Conservation (phyloP, 2,329 filamentous ascomycete genomes). For the Penicillium sclerotiorum region DNA sequence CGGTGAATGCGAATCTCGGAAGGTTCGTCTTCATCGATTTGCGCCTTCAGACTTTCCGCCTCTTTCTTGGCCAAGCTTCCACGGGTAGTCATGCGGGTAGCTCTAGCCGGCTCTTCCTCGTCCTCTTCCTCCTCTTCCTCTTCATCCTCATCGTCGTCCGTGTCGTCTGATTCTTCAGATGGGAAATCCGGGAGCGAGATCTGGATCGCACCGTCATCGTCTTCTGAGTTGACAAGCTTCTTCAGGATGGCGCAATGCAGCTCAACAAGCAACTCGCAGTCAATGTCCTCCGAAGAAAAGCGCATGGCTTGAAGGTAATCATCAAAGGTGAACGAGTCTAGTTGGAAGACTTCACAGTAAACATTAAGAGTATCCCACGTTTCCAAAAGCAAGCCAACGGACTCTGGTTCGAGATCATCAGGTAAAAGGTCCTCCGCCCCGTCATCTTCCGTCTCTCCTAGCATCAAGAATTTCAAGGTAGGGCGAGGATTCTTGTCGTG, state of each 20-base stretch:
- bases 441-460: constrained; percentile 59
- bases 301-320: constrained; percentile 89
- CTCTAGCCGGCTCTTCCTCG: constrained; percentile 67
- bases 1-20: constrained; percentile 44
- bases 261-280: constrained; percentile 85
- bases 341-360: constrained; percentile 90
- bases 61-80: constrained; percentile 84
- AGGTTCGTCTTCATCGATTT: constrained; percentile 56
- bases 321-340: constrained; percentile 97
- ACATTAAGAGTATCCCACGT: constrained; percentile 97
- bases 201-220: constrained; percentile 73
- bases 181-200: constrained; percentile 76
- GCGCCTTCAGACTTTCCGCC: constrained; percentile 67
- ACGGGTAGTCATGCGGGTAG: constrained; percentile 75
- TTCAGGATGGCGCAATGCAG: constrained; percentile 91
- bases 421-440: constrained; percentile 50
- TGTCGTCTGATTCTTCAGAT: constrained; percentile 68
- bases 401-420: constrained; percentile 71
- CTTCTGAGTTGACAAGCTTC: constrained; percentile 74
- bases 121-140: constrained; percentile 43
- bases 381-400: constrained; percentile 82
- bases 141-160: constrained; percentile 61
- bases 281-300: constrained; percentile 70
- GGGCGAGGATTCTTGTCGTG: constrained; percentile 69
- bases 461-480: constrained; percentile 73